Percentiles rank a stretch among this genome's conserved stretches.
These are phyloP conservation scores for Aphanomyces euteiches DNA, from an alignment of 352 stramenopile genomes.

Conservation along the genomic window DNA sequence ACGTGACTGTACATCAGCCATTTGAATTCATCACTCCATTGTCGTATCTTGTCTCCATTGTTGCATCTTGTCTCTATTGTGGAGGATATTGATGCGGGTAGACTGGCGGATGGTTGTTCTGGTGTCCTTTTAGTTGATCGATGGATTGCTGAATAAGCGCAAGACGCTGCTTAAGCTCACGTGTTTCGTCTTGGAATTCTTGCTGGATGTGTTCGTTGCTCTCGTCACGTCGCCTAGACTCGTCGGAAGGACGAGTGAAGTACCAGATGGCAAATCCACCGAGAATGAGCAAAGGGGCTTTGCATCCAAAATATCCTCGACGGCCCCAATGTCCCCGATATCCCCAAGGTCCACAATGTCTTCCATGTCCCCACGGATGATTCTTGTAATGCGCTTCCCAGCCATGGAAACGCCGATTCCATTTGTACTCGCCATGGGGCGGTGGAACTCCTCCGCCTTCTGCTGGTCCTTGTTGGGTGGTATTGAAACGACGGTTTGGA, in stretches of 20 bases:
- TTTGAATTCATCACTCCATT: no score
- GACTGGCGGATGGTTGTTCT: no score
- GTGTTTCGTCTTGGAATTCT: conserved; percentile 1
- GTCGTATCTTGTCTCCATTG: no score
- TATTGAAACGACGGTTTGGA: background rate
- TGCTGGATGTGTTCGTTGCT: background rate
- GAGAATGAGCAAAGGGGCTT: background rate
- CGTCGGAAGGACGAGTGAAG: background rate
- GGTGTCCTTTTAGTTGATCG: background rate
- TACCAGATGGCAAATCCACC: background rate
- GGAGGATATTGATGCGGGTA: no score
- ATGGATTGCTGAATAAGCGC: background rate
- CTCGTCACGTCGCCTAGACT: background rate
- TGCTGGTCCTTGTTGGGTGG: background rate
- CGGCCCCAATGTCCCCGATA: no score
- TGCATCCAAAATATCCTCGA: no score
- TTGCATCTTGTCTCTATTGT: no score
- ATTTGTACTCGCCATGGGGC: background rate
- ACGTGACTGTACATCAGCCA: no score
- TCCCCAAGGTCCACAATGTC: background rate
- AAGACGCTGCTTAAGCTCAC: background rate
- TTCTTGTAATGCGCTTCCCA: background rate
- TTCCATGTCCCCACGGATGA: background rate
- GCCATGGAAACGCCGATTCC: background rate
- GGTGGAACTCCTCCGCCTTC: background rate